Evolutionary conservation across 2,329 filamentous ascomycete genomes (phyloP), one percentile per base, ranked within the genome.

Genomic region (Diaporthe humulicola): DNA sequence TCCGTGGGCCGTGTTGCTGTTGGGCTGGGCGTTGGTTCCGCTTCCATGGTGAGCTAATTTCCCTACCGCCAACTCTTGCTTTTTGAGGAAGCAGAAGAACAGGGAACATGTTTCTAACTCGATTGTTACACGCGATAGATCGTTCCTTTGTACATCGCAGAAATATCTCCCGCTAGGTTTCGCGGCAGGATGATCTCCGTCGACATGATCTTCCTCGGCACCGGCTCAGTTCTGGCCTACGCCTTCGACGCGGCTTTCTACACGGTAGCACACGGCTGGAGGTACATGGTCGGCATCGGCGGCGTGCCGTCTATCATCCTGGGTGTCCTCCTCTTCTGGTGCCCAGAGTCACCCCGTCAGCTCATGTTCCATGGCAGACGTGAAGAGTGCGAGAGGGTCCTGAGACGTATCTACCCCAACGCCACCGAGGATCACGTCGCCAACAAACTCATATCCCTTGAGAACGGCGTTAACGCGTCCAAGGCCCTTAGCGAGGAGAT

Each of bases 221-320:
- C 82, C 10, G 84, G 85, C 1, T 84, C 86, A 45, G 81, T 87
- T 12, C 74, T 87, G 3, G 81, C 81, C 4, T 87, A 86, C 70
- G 84, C 82, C 0, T 78, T 87, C 5, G 85, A 84, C 30, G 85
- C 84, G 2, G 83, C 78, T 0, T 85, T 87, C 48, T 80, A 83
- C 1, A 57, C 84, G 3, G 83, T 87, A 0, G 75, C 80, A 12
- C 79, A 84, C n/a, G 87, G 85, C n/a, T 89, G 87, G 88, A 78
- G 87, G 72, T 86, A 84, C 56, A 88, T 88, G 84, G 86, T 88
- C 4, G 87, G 84, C 0, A 81, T 85, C 1, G 87, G 87, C 28
- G 88, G 81, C 4, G 71, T 87, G 1, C 88, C 88, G 3, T 82
- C 87, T 2, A 81, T 89, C n/a, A 67, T 87, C 4, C 84, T 89